Percentiles rank a stretch among this genome's conserved stretches.
Conservation (phyloP, 202 grass and related monocot species). For the Schoenoplectus tabernaemontani region DNA sequence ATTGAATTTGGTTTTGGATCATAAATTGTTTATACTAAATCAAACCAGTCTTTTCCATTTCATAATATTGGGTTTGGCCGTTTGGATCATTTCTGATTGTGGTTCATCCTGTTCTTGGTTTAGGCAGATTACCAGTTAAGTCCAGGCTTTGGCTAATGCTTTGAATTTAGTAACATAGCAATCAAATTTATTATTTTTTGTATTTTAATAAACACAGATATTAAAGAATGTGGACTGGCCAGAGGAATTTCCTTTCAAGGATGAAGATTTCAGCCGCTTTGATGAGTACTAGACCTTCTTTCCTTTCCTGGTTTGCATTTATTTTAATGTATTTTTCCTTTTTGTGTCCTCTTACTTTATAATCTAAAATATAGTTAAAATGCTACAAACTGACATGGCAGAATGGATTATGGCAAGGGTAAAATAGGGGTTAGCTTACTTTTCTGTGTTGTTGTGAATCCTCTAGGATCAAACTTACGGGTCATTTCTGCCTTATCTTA, state of each 20-base stretch:
- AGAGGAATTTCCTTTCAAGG: slow-evolving; percentile 83
- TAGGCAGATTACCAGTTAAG: no score
- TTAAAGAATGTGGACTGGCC: slow-evolving; percentile 84
- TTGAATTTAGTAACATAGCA: background rate
- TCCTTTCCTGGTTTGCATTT: slow-evolving; percentile 25
- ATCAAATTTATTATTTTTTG: background rate
- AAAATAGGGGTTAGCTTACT: background rate
- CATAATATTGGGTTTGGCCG: background rate
- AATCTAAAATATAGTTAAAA: background rate
- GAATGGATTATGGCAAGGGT: background rate
- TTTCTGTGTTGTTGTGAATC: background rate
- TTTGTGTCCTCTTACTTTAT: background rate
- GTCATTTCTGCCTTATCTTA: background rate
- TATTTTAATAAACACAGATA: slow-evolving; percentile 40
- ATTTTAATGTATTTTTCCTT: background rate
- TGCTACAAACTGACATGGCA: background rate
- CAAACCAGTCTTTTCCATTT: background rate
- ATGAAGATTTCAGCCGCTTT: slow-evolving; percentile 86
- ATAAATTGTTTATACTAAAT: background rate
- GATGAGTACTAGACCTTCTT: slow-evolving; percentile 49
- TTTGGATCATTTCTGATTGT: background rate
- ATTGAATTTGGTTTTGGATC: background rate
- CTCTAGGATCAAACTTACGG: background rate
- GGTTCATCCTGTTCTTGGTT: no score
- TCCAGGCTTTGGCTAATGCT: no score